These are phyloP conservation scores for Neotropicomus parvogracilis DNA, from an alignment of 1,284 basidiomycete species.

Conservation along the genomic window DNA sequence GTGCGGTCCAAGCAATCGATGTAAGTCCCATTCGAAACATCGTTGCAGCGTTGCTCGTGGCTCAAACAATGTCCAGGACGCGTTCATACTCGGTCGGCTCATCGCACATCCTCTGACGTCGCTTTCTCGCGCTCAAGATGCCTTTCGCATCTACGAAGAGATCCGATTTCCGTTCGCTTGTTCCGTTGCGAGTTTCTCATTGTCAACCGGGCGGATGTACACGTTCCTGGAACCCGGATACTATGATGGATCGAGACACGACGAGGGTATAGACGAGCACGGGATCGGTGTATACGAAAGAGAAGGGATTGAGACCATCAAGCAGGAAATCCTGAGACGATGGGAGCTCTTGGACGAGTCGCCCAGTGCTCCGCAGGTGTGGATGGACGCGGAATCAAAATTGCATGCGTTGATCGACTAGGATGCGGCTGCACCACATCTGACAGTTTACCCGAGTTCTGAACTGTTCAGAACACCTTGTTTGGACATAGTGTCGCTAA, in stretches of 20 bases:
- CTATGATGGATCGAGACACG: conserved; percentile 19
- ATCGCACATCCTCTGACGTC: conserved; percentile 21
- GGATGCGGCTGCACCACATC: no score
- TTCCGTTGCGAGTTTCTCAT: background rate
- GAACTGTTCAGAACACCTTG: no score
- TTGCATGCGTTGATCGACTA: background rate
- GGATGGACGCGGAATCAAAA: conserved; percentile 10
- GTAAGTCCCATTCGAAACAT: conserved; percentile 15
- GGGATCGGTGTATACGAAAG: conserved; percentile 8
- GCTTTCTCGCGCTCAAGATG: conserved; percentile 18
- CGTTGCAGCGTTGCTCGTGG: no score
- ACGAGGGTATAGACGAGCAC: conserved; percentile 10
- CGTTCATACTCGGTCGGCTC: conserved; percentile 26
- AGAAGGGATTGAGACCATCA: conserved; percentile 11
- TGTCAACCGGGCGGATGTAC: conserved; percentile 7
- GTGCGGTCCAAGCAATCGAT: conserved; percentile 33
- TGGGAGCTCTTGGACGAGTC: background rate
- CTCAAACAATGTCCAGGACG: conserved; percentile 28
- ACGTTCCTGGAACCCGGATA: conserved; percentile 11
- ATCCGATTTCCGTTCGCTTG: conserved; percentile 24
- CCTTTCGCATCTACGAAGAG: conserved; percentile 29
- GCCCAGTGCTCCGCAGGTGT: background rate
- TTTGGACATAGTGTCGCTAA: no score
- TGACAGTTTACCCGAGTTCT: no score
- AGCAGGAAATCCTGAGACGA: conserved; percentile 1